Base-by-base conservation (phyloP, 2,329 filamentous ascomycete genomes). In the Ciborinia camelliae region DNA sequence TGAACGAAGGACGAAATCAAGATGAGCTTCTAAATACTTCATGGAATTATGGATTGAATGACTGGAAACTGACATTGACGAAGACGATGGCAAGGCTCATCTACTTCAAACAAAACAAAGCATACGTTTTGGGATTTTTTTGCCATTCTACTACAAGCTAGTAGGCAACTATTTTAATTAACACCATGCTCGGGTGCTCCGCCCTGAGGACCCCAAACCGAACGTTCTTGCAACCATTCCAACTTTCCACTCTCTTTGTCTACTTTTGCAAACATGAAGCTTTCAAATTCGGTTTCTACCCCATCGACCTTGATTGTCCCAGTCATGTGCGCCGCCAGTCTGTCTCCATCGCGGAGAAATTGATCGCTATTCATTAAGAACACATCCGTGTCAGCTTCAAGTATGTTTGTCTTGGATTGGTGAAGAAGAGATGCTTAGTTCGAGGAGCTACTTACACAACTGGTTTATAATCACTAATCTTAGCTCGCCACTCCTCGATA, bases 241-340 rank as follows among this genome's bases (percentile, higher is more conserved):
- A 53, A 18, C 35, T 53, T 53, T 39, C 48, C 48, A 26, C 59
- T 62, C 26, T 62, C 3, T 26, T 35, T 20, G 32, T 53, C 48
- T 26, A 62, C 59, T 35, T 53, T 53, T 37, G 23, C 59, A 43
- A 52, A 62, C 35, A 53, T 43, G 7, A 62, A 62, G 14, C 59
- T 53, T 18, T 62, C 59, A 52, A 62, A 62, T 26, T 43, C n/a
- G 6, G 18, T 52, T 18, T 35, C 47, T 14, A 8, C 35, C 4
- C 37, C 59, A 52, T 43, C 35, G 26, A 62, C 26, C 37, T 43
- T 35, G 10, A 62, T 43, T 5, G 48, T 23, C 15, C 59, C 48
- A 20, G 18, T 28, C 59, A 62, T 62, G 10, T 50, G 59, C 12
- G 45, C 59, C 10, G 59, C 59, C 8, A 62, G 6, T 1, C 5